These are phyloP conservation scores for Amanita subjunquillea DNA, from an alignment of 768 basidiomycete species.

Conservation along the genomic window DNA sequence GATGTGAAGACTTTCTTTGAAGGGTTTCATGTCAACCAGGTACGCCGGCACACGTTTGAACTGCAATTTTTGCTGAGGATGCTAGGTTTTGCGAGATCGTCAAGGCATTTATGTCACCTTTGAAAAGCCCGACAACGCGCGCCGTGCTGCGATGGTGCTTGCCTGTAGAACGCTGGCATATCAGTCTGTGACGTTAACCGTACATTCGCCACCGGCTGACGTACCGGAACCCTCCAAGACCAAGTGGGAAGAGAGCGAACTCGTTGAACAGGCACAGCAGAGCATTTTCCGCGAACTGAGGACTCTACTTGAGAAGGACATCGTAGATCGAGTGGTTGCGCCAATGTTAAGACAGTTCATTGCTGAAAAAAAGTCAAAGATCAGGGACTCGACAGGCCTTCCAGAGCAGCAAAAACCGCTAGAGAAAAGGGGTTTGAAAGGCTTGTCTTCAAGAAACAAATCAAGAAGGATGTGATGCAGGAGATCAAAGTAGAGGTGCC, in stretches of 20 bases:
- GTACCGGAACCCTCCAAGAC: slow-evolving; percentile 27
- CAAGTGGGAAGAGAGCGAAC: slow-evolving; percentile 40
- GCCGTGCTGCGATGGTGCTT: slow-evolving; percentile 60
- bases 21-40: slow-evolving; percentile 64
- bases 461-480: slow-evolving; percentile 29
- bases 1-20: slow-evolving; percentile 62
- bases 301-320: slow-evolving; percentile 49
- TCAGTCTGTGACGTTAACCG: slow-evolving; percentile 46
- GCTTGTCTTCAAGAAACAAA: slow-evolving; percentile 38
- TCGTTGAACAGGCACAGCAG: slow-evolving; percentile 45
- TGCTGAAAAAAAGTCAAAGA: slow-evolving; percentile 44
- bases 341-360: slow-evolving; percentile 42
- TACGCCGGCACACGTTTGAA: slow-evolving; percentile 24
- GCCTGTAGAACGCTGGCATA: slow-evolving; percentile 43
- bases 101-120: slow-evolving; percentile 81
- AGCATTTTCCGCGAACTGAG: slow-evolving; percentile 49
- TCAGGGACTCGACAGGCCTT: slow-evolving; percentile 14
- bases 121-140: slow-evolving; percentile 45
- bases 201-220: slow-evolving; percentile 31
- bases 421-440: slow-evolving; percentile 35
- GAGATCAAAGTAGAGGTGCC: slow-evolving; percentile 17
- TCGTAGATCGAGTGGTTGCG: slow-evolving; percentile 50
- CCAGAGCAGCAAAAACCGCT: slow-evolving; percentile 11
- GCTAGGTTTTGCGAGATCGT: slow-evolving; percentile 60
- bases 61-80: slow-evolving; percentile 5